Conservation (phyloP, 306 rosid genomes). For the Vigna radiata region DNA sequence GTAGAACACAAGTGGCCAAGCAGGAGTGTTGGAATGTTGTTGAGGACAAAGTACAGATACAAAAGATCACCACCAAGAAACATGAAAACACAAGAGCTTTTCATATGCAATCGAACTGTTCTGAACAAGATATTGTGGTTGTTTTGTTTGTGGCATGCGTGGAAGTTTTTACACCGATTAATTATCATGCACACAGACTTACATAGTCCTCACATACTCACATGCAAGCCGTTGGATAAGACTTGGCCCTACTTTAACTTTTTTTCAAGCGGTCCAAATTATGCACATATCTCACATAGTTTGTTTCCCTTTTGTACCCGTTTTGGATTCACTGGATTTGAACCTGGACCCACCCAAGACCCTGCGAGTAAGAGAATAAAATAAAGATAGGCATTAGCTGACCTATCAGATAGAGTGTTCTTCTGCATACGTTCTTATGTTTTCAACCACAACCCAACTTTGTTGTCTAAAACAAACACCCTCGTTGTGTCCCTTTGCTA, state of each 20-base stretch:
- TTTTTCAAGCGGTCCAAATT: conserved; percentile 1
- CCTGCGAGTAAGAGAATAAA: conserved; percentile 50
- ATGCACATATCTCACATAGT: conserved; percentile 25
- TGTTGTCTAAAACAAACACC: conserved; percentile 7
- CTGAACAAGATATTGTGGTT: conserved; percentile 40
- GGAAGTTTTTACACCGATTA: conserved; percentile 45
- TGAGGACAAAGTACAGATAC: conserved; percentile 63
- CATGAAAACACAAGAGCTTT: conserved; percentile 43
- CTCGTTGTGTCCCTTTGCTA: conserved; percentile 23
- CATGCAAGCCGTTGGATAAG: conserved; percentile 30
- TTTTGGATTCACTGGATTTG: conserved; percentile 52
- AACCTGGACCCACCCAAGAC: conserved; percentile 52
- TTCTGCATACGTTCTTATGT: conserved; percentile 31
- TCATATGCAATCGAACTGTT: conserved; percentile 43
- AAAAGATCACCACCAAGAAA: conserved; percentile 44
- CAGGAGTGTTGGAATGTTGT: conserved; percentile 65
- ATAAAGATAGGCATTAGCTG: conserved; percentile 44
- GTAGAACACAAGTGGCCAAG: conserved; percentile 56
- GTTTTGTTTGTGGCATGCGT: conserved; percentile 53
- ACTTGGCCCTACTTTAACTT: conserved; percentile 26
- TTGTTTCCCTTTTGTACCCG: conserved; percentile 37
- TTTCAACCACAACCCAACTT: conserved; percentile 43
- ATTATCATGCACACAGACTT: conserved; percentile 22
- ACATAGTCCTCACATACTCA: not conserved
- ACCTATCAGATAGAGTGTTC: conserved; percentile 11